Base-by-base conservation (phyloP, 495 filamentous ascomycete genomes). In the Glarea lozoyensis region DNA sequence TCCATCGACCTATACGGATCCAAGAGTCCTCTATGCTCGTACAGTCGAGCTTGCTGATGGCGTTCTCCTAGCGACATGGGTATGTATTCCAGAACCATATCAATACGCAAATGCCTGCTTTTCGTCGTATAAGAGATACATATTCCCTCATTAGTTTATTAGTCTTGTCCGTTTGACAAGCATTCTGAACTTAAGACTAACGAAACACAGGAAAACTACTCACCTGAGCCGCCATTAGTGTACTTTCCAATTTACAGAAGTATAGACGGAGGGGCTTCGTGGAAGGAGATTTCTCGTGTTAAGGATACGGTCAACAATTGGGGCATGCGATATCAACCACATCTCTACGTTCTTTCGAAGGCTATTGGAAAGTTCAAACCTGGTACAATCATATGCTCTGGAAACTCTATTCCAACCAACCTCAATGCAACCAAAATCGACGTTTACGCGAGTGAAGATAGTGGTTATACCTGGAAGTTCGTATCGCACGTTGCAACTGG, bases 191-290 rank as follows among this genome's bases (percentile, higher is more conserved):
- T n/a, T n/a, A n/a, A n/a, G n/a, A n/a, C n/a, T n/a, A n/a, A n/a
- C n/a, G n/a, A n/a, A n/a, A n/a, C n/a, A n/a, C n/a, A n/a, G n/a
- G 75, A 75, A 50, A 75, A 78, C 56, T 79, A 79, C 54, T 69
- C 62, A 4, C 71, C 69, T 1, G 67, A 72, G 48, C 74, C 67
- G n/a, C 75, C 73, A 2, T 34, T 59, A 6, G 71, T 73, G 0
- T 77, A 76, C 56, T 82, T 81, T 53, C 80, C 80, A 32, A 72
- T 85, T 52, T 85, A 76, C 53, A 63, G 72, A 39, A 82, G 76
- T 31, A 62, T 57, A 19, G 79, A 86, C 52, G 55, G 61, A 17
- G 82, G 82, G 2, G 59, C 66, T 11, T 35, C 19, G 35, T 87
- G 81, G 81, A 68, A 54, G 27, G 66, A 78, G 54, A 60, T 81